Base-by-base conservation (phyloP, 306 rosid genomes). In the Adenanthera pavonina region DNA sequence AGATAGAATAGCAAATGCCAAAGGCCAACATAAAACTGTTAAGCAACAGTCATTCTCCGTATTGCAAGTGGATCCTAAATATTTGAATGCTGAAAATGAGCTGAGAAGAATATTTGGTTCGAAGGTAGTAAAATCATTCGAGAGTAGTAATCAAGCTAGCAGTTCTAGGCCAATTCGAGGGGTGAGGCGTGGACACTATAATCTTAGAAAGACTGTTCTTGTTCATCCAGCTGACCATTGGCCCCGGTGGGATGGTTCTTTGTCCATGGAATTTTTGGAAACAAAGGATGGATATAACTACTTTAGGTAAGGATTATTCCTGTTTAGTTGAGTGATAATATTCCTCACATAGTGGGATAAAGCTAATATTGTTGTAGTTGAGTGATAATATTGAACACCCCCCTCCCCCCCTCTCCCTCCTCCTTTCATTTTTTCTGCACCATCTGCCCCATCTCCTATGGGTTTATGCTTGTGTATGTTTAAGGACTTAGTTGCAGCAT, bases 101-200 rank as follows among this genome's bases (percentile, higher is more conserved):
- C 89, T 96, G 60, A 89, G 86, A 68, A 90, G 99, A 84, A 93
- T 93, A 82, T 93, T 96, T 91, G 98, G 99, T 78, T 89, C 98
- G 5, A 96, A 96, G 88, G 98, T 96, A 69, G 96, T 93, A 72
- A 93, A 92, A 82, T 93, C 97, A 14, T 92, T 92, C 70, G 99
- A 93, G 90, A 91, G 81, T 87, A 89, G 81, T 79, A 85, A 89
- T 71, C 97, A 90, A 81, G 92, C 90, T 19, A 84, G 97, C 82
- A 89, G 94, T 86, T 93, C 94, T 81, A 93, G 97, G 87, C 92
- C 85, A 87, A 68, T 78, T 20, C 92, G 96, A 61, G 98, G 99
- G 72, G 94, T 90, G 73, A 90, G 97, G 74, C 92, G 91, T 69
- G 87, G 78, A 30, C 91, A 81, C 81, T 85, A 88, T 84, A 86